phyloP scores from a whole-genome alignment of 164 flowering plant genomes.

The Dillenia suffruticosa region DNA sequence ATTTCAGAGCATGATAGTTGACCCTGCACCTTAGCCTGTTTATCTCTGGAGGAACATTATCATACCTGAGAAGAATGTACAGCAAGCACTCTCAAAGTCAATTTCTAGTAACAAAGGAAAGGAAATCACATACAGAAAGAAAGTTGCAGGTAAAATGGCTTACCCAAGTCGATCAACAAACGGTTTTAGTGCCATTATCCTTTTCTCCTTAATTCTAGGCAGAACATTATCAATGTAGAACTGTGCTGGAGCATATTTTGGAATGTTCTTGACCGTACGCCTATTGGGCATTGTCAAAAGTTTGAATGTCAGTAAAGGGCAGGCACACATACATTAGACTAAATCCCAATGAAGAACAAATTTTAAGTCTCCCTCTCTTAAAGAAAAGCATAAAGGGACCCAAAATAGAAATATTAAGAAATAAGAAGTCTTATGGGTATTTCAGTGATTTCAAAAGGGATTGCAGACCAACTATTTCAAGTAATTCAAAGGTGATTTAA shows the following conservation, averaged over 20 bases:
- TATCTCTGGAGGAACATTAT: slow-evolving; percentile 92
- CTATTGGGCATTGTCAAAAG: slow-evolving; percentile 32
- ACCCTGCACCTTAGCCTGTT: slow-evolving; percentile 94
- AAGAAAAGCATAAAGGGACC: no score
- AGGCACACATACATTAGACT: no score
- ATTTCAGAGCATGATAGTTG: slow-evolving; percentile 92
- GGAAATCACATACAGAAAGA: not conserved
- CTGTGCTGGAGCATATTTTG: slow-evolving; percentile 95
- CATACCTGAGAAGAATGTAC: slow-evolving; percentile 56
- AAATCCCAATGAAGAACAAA: no score
- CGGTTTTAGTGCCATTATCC: slow-evolving; percentile 97
- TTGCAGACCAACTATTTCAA: no score
- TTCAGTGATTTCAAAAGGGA: no score
- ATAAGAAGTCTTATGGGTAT: no score
- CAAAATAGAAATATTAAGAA: no score
- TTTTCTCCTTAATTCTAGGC: slow-evolving; percentile 97
- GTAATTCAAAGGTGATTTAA: no score
- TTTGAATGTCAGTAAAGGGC: not conserved
- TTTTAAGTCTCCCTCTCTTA: no score
- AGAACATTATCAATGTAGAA: slow-evolving; percentile 97
- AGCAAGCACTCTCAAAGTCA: not conserved
- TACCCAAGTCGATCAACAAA: slow-evolving; percentile 99
- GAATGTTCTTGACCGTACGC: slow-evolving; percentile 95
- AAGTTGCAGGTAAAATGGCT: slow-evolving; percentile 16
- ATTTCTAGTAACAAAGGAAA: slow-evolving; percentile 3